These are phyloP conservation scores for Trichoderma oligosporum DNA, from an alignment of 2,329 filamentous ascomycete species.

Conservation along the genomic window DNA sequence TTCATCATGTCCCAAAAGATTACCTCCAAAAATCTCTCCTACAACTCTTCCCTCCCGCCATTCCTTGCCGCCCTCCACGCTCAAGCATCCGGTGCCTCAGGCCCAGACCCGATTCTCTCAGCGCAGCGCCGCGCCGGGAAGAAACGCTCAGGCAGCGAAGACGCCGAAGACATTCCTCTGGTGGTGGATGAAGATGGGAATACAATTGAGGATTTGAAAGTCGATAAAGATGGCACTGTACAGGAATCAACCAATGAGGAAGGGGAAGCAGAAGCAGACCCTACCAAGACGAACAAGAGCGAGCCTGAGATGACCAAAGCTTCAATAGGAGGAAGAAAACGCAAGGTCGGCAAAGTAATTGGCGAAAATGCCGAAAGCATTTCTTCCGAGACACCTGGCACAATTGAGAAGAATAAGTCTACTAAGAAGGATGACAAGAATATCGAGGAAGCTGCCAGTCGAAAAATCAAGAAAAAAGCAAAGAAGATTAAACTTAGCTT, in stretches of 20 bases:
- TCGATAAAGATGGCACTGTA: slow-evolving; percentile 44
- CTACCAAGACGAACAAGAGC: slow-evolving; percentile 29
- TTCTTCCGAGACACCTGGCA: not conserved
- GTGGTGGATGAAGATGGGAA: slow-evolving; percentile 72
- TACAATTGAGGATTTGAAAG: slow-evolving; percentile 47
- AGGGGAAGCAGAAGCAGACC: slow-evolving; percentile 32
- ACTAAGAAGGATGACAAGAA: slow-evolving; percentile 18
- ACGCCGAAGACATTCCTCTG: slow-evolving; percentile 72
- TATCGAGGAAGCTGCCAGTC: slow-evolving; percentile 29
- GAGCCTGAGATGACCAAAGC: slow-evolving; percentile 28
- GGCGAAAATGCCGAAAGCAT: slow-evolving; percentile 34
- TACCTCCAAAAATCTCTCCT: slow-evolving; percentile 67
- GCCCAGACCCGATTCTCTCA: slow-evolving; percentile 52
- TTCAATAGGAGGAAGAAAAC: slow-evolving; percentile 45
- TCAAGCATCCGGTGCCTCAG: slow-evolving; percentile 46
- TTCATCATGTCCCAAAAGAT: slow-evolving; percentile 54
- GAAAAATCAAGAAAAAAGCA: slow-evolving; percentile 48
- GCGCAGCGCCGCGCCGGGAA: slow-evolving; percentile 47
- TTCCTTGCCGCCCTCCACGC: slow-evolving; percentile 58
- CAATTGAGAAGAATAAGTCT: slow-evolving; percentile 18
- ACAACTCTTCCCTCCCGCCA: slow-evolving; percentile 56
- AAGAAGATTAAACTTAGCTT: slow-evolving; percentile 68
- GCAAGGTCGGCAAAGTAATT: slow-evolving; percentile 45
- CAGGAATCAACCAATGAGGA: slow-evolving; percentile 30
- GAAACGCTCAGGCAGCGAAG: slow-evolving; percentile 59